Evolutionary conservation across 2,329 filamentous ascomycete species (phyloP).

Genomic region (Dichotomopilus funicola): DNA sequence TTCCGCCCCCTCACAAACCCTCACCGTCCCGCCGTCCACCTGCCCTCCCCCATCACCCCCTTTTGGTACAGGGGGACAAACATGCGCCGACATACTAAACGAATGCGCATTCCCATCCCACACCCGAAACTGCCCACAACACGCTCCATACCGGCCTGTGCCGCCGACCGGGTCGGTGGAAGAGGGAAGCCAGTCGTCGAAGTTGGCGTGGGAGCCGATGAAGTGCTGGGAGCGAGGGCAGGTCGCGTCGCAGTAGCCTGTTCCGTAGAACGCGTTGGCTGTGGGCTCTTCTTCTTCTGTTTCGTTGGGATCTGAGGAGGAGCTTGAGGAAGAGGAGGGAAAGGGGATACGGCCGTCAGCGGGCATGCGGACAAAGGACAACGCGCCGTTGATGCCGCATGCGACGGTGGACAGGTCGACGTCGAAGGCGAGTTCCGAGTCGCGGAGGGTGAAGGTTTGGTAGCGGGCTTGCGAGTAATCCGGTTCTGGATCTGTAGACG

Average conservation of each 20-base stretch:
- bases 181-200: slow-evolving; percentile 39
- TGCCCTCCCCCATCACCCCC: no score
- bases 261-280: slow-evolving; percentile 47
- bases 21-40: no score
- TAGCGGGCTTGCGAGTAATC: slow-evolving; percentile 42
- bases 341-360: slow-evolving; percentile 33
- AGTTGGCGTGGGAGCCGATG: slow-evolving; percentile 42
- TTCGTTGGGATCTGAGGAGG: slow-evolving; percentile 28
- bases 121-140: slow-evolving; percentile 48
- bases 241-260: slow-evolving; percentile 47
- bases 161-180: slow-evolving; percentile 43
- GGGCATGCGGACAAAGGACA: slow-evolving; percentile 55
- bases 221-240: slow-evolving; percentile 34
- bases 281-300: slow-evolving; percentile 39
- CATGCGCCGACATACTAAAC: slow-evolving; percentile 52
- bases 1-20: neutral
- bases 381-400: slow-evolving; percentile 60
- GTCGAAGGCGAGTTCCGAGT: slow-evolving; percentile 60
- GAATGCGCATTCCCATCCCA: slow-evolving; percentile 57
- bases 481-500: no score
- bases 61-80: no score
- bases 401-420: slow-evolving; percentile 56
- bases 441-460: slow-evolving; percentile 52
- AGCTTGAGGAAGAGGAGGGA: no score
- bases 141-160: slow-evolving; percentile 38